Evolutionary conservation across 768 basidiomycete species (phyloP).

Genomic region (Leccinum uliginosum): DNA sequence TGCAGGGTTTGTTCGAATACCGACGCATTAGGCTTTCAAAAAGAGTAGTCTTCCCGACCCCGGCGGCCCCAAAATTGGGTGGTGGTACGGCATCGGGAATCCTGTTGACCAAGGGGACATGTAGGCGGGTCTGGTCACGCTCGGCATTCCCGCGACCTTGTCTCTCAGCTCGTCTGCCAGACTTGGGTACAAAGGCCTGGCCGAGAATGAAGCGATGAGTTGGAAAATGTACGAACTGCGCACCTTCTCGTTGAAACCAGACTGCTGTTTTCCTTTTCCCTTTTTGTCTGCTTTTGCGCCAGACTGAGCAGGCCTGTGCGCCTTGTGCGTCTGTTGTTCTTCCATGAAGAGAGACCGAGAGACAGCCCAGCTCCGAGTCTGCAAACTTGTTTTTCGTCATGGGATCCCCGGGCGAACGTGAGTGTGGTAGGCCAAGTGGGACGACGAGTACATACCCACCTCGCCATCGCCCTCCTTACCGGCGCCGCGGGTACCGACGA

Average conservation of each 20-base stretch:
- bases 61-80: conserved; percentile 93
- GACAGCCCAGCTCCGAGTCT: conserved; percentile 95
- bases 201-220: neutral
- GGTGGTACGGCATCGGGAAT: conserved; percentile 90
- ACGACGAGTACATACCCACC: conserved; percentile 53
- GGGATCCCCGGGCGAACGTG: conserved; percentile 63
- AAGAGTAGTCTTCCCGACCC: conserved; percentile 94
- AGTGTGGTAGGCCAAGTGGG: neutral
- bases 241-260: conserved; percentile 90
- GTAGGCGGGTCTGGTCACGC: conserved; percentile 88
- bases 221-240: neutral
- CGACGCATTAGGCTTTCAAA: conserved; percentile 87
- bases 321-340: conserved; percentile 74
- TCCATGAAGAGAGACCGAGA: conserved; percentile 52
- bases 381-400: conserved; percentile 99
- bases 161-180: conserved; percentile 82
- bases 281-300: conserved; percentile 76
- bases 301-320: conserved; percentile 78
- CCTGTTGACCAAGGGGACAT: conserved; percentile 93
- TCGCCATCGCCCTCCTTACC: conserved; percentile 78
- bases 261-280: conserved; percentile 62
- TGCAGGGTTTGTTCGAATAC: conserved; percentile 92
- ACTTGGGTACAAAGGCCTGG: conserved; percentile 87
- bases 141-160: conserved; percentile 91
- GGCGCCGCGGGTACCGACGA: conserved; percentile 77